phyloP scores from a whole-genome alignment of 2,329 filamentous ascomycete species.

The Penicillium sp. region DNA sequence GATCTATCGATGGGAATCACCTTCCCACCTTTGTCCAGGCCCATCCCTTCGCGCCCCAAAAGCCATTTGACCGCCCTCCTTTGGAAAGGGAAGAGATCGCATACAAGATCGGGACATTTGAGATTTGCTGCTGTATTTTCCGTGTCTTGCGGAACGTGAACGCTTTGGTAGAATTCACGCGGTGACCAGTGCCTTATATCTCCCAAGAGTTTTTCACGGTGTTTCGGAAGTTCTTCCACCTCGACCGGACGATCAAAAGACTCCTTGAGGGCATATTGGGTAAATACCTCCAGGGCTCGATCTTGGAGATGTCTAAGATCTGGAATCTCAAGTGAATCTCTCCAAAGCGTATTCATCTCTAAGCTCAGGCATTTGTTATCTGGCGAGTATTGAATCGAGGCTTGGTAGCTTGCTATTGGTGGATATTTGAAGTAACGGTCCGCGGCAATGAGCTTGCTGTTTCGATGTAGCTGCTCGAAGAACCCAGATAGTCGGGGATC shows the following conservation, averaged over 20 bases:
- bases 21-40: slow-evolving; percentile 37
- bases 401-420: slow-evolving; percentile 38
- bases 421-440: slow-evolving; percentile 30
- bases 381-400: slow-evolving; percentile 25
- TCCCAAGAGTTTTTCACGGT: slow-evolving; percentile 20
- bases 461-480: slow-evolving; percentile 29
- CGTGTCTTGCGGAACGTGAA: slow-evolving; percentile 47
- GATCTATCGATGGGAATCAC: slow-evolving; percentile 23
- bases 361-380: slow-evolving; percentile 30
- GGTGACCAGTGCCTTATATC: slow-evolving; percentile 32
- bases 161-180: slow-evolving; percentile 53
- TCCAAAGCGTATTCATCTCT: slow-evolving; percentile 40
- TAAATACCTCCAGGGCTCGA: slow-evolving; percentile 28
- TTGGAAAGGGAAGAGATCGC: slow-evolving; percentile 54
- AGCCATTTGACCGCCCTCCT: slow-evolving; percentile 53
- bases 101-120: slow-evolving; percentile 39
- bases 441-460: slow-evolving; percentile 24
- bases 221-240: not conserved
- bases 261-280: slow-evolving; percentile 34
- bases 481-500: slow-evolving; percentile 23
- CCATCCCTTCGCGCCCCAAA: slow-evolving; percentile 47
- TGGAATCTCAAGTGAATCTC: slow-evolving; percentile 35
- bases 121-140: slow-evolving; percentile 38
- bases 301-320: slow-evolving; percentile 22
- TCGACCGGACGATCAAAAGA: slow-evolving; percentile 9